Percentiles rank a stretch among this genome's conserved stretches.
These are phyloP conservation scores for Eimeria maxima DNA, from an alignment of 169 alveolate genomes.

Conservation along the genomic window DNA sequence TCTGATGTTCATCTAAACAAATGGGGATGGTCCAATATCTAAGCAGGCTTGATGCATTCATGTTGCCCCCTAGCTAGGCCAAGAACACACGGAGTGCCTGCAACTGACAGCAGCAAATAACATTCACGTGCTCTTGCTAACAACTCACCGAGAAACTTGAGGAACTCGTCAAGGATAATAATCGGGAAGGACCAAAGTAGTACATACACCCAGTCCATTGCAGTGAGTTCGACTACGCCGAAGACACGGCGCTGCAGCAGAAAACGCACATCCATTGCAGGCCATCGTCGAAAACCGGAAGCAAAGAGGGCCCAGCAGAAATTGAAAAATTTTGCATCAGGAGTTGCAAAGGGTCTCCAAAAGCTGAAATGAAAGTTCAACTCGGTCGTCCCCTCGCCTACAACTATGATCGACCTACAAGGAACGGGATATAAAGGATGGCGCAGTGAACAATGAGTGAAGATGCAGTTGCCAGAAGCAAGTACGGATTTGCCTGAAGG, in stretches of 20 bases:
- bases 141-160: constrained; percentile 94
- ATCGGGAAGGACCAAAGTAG: constrained; percentile 98
- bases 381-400: background rate
- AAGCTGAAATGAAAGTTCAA: too few relatives aligned
- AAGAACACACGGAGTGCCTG: background rate
- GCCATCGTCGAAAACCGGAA: background rate
- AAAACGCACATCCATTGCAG: background rate
- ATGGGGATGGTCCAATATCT: background rate
- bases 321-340: background rate
- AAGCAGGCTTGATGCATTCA: background rate
- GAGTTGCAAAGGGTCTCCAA: too few relatives aligned
- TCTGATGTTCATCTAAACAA: background rate
- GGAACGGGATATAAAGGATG: constrained; percentile 97
- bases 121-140: background rate
- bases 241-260: constrained; percentile 89
- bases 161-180: constrained; percentile 97
- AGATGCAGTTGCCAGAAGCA: constrained; percentile 96
- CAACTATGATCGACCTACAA: constrained; percentile 86
- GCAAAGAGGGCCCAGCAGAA: background rate
- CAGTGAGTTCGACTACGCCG: constrained; percentile 95
- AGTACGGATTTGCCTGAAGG: constrained; percentile 93
- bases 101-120: background rate
- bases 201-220: constrained; percentile 97
- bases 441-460: constrained; percentile 95
- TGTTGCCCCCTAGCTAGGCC: background rate